A percentile compares a stretch with the other conserved stretches of the same genome.
phyloP scores from a whole-genome alignment of 768 basidiomycete genomes.

The Podaxis sp. region DNA sequence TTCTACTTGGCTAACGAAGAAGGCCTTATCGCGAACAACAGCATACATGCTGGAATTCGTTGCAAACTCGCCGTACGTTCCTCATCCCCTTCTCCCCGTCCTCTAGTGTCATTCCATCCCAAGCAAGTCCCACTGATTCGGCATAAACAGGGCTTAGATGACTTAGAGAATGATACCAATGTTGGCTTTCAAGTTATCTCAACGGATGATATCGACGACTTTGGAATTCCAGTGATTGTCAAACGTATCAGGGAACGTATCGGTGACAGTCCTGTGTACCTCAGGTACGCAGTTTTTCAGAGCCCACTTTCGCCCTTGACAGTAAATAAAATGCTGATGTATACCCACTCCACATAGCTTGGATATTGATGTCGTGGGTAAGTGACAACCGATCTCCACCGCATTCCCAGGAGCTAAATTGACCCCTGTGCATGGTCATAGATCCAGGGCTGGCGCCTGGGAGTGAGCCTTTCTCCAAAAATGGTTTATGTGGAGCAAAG shows the following conservation, averaged over 20 bases:
- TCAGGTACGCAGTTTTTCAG: conserved; percentile 45
- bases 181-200: conserved; percentile 80
- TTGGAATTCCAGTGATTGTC: conserved; percentile 68
- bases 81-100: background rate
- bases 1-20: conserved; percentile 78
- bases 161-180: conserved; percentile 63
- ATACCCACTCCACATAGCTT: conserved; percentile 29
- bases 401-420: background rate
- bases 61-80: conserved; percentile 54
- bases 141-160: conserved; percentile 45
- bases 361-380: conserved; percentile 81
- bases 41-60: conserved; percentile 83
- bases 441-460: conserved; percentile 80
- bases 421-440: conserved; percentile 6
- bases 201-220: conserved; percentile 79
- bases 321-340: background rate
- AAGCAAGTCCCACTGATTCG: background rate
- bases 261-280: conserved; percentile 71
- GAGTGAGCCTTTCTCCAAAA: conserved; percentile 40
- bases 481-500: background rate
- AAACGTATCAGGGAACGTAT: conserved; percentile 66
- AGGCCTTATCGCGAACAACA: conserved; percentile 69
- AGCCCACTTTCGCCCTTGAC: background rate
- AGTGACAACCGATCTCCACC: conserved; percentile 12
- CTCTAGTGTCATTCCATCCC: conserved; percentile 15